Evolutionary conservation across 345 rosid species (phyloP), one percentile per base, ranked within the genome.

Genomic region (Anacardium occidentale): DNA sequence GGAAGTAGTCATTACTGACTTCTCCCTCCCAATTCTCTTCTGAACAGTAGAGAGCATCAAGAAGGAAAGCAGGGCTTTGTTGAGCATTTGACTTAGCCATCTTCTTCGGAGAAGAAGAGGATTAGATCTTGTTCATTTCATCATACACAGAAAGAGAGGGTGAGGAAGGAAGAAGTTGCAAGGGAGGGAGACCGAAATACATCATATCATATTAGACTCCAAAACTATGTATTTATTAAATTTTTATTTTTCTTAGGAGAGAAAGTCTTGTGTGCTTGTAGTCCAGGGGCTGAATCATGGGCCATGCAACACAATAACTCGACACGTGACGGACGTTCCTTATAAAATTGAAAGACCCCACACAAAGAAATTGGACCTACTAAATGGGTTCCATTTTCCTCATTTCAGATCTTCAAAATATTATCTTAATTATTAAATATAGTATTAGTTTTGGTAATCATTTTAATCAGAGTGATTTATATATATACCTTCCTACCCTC

Each of bases 1-100:
- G 62, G 24, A 64, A 29, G 32, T 29, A 29, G 32, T 29, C 32
- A 29, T 29, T 3, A 29, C 32, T 29, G 32, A 29, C 32, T 29
- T 29, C 32, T 29, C 3, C 82, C 60, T 80, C 88, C 84, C 84
- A 89, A 62, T 83, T 83, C 68, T 84, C 86, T 73, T 90, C 91
- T 2, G 84, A 77, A 73, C 91, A 90, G 75, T 85, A 87, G 68
- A 88, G 91, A 59, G 79, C 69, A 64, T 84, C 91, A 11, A 66
- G 37, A 40, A 72, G 77, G 17, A 76, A 76, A 18, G 77, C 32
- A 47, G 85, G 64, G 69, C 76, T 73, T 59, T 47, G 76, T 20
- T 51, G 72, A 32, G 70, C 52, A 8, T 50, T 63, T 45, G 70
- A 40, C 48, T 64, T 74, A 70, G 81, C 80, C 94, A 85, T 87